These are phyloP conservation scores for Pythium folliculosum DNA, from an alignment of 352 stramenopile genomes.

Conservation along the genomic window DNA sequence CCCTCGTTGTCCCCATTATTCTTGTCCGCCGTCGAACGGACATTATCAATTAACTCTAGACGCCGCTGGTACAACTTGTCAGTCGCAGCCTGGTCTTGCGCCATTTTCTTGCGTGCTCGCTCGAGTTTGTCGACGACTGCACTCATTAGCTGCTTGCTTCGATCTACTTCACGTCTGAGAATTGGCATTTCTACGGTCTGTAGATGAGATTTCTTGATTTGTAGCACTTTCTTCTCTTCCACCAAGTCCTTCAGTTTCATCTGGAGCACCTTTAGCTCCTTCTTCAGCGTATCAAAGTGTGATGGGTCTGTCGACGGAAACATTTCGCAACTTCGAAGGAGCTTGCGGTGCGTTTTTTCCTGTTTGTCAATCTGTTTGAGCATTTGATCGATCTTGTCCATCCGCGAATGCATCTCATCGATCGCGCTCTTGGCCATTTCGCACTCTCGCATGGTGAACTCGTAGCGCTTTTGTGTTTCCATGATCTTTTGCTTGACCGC, in stretches of 20 bases:
- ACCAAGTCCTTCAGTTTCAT: slow-evolving; percentile 71
- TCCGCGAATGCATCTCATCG: slow-evolving; percentile 70
- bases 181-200: slow-evolving; percentile 56
- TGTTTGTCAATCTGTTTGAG: slow-evolving; percentile 66
- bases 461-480: slow-evolving; percentile 63
- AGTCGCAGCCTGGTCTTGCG: slow-evolving; percentile 63
- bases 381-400: slow-evolving; percentile 69
- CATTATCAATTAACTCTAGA: slow-evolving; percentile 74
- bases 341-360: slow-evolving; percentile 69
- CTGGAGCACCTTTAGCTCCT: slow-evolving; percentile 66
- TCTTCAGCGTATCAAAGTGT: slow-evolving; percentile 70
- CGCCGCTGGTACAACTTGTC: slow-evolving; percentile 71
- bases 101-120: slow-evolving; percentile 56
- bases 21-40: slow-evolving; percentile 37
- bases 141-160: slow-evolving; percentile 66
- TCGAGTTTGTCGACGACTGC: slow-evolving; percentile 72
- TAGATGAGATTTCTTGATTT: slow-evolving; percentile 63
- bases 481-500: slow-evolving; percentile 59
- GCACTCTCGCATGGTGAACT: slow-evolving; percentile 69
- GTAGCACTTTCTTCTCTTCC: slow-evolving; percentile 68
- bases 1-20: slow-evolving; percentile 9
- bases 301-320: slow-evolving; percentile 57
- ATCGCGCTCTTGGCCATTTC: slow-evolving; percentile 77
- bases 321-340: slow-evolving; percentile 63
- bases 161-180: slow-evolving; percentile 48